phyloP scores from a whole-genome alignment of 257 asterid genomes.

The Solanum etuberosum region DNA sequence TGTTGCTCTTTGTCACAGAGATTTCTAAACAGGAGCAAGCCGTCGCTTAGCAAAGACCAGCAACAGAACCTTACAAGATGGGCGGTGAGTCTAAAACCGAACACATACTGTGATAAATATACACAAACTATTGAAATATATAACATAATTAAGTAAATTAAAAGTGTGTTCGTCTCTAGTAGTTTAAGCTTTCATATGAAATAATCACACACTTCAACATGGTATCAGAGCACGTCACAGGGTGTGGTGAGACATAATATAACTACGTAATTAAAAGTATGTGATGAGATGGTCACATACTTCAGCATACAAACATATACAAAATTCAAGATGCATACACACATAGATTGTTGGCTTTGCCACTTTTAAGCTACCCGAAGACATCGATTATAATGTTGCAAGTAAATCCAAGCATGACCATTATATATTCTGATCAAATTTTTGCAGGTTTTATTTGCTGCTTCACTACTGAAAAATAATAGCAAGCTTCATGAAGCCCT shows the following conservation, averaged over 20 bases:
- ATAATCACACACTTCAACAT: not conserved
- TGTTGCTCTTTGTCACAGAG: slow-evolving; percentile 33
- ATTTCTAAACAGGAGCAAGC: slow-evolving; percentile 84
- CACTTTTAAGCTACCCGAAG: not conserved
- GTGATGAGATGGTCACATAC: not conserved
- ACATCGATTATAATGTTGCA: not conserved
- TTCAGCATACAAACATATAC: not conserved
- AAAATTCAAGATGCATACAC: not conserved
- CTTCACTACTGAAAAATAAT: slow-evolving; percentile 68
- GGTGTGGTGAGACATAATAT: not conserved
- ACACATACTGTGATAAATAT: not conserved
- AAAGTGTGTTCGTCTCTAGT: not conserved
- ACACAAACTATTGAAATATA: not conserved
- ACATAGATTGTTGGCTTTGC: not conserved
- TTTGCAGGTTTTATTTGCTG: slow-evolving; percentile 69
- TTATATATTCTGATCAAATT: not conserved
- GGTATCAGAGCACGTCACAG: not conserved
- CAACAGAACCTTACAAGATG: slow-evolving; percentile 97
- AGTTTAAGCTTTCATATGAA: not conserved
- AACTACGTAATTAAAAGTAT: not conserved
- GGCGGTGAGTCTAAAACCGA: slow-evolving; percentile 50
- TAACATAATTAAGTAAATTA: not conserved
- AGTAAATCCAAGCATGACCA: not conserved
- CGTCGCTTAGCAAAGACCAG: slow-evolving; percentile 73
- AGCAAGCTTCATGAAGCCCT: slow-evolving; percentile 58